Evolutionary conservation across 805 yeast species (phyloP).

Genomic region (Yarrowia osloensis): DNA sequence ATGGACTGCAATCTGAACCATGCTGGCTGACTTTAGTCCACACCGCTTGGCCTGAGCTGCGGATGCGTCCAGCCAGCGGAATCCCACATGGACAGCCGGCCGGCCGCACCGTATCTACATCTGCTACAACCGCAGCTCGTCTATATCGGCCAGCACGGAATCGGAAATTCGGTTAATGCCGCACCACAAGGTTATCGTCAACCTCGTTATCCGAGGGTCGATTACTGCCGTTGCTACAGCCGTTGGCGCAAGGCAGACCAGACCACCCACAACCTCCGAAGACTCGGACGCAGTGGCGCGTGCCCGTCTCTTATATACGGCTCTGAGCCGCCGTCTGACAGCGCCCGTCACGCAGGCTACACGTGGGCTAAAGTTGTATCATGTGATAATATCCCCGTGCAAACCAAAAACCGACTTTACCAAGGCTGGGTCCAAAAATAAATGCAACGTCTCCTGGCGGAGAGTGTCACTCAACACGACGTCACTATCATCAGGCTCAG

Average conservation of each 20-base stretch:
- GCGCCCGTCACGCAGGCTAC: not conserved
- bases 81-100: not conserved
- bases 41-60: not conserved
- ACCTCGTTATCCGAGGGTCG: not conserved
- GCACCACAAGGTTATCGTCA: conserved; percentile 19
- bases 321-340: not conserved
- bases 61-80: not conserved
- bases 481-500: not conserved
- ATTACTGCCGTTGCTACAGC: not conserved
- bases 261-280: no score
- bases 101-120: not conserved
- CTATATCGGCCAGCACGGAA: not conserved
- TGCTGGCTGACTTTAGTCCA: not conserved
- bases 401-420: conserved; percentile 16
- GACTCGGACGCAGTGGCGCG: not conserved
- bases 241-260: not conserved
- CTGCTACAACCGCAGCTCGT: not conserved
- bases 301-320: not conserved
- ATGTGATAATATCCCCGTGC: not conserved
- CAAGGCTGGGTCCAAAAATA: not conserved
- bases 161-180: conserved; percentile 17
- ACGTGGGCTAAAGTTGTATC: conserved; percentile 19
- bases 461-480: not conserved
- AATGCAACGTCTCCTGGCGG: no score
- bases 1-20: not conserved